Evolutionary conservation across 176 grass and related monocot genomes (phyloP).

Genomic region (Oryza glumipatula): DNA sequence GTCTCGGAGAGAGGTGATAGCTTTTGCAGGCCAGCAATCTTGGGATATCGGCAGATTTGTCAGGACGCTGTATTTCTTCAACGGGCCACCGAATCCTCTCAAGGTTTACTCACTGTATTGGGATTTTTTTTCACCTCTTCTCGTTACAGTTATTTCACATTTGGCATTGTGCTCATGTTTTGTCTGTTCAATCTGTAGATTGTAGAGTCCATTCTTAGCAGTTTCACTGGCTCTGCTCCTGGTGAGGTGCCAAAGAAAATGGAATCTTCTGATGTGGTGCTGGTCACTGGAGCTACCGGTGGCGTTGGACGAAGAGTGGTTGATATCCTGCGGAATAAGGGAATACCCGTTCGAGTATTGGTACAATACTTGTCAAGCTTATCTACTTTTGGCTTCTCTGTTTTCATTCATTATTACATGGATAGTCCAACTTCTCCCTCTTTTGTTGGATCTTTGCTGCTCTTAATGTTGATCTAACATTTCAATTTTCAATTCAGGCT

Average conservation of each 20-base stretch:
- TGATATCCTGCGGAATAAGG: slow-evolving; percentile 70
- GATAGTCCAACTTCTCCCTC: neutral
- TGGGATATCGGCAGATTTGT: slow-evolving; percentile 95
- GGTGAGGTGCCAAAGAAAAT: slow-evolving; percentile 61
- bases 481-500: slow-evolving; percentile 55
- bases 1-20: slow-evolving; percentile 52
- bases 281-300: slow-evolving; percentile 89
- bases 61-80: slow-evolving; percentile 89
- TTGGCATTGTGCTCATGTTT: slow-evolving; percentile 12
- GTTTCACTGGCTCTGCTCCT: slow-evolving; percentile 53
- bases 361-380: slow-evolving; percentile 46
- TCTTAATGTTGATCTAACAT: slow-evolving; percentile 18
- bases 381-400: neutral
- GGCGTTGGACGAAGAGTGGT: slow-evolving; percentile 88
- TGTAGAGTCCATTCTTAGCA: slow-evolving; percentile 80
- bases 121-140: neutral
- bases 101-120: slow-evolving; percentile 49
- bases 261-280: slow-evolving; percentile 58
- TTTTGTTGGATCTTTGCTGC: neutral
- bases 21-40: slow-evolving; percentile 60
- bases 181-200: slow-evolving; percentile 47
- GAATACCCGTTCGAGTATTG: slow-evolving; percentile 75
- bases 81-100: slow-evolving; percentile 89
- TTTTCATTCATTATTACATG: neutral
- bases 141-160: neutral